A percentile compares a stretch with the other conserved stretches of the same genome.
These are phyloP conservation scores for Urtica urens DNA, from an alignment of 306 rosid genomes.

Conservation along the genomic window DNA sequence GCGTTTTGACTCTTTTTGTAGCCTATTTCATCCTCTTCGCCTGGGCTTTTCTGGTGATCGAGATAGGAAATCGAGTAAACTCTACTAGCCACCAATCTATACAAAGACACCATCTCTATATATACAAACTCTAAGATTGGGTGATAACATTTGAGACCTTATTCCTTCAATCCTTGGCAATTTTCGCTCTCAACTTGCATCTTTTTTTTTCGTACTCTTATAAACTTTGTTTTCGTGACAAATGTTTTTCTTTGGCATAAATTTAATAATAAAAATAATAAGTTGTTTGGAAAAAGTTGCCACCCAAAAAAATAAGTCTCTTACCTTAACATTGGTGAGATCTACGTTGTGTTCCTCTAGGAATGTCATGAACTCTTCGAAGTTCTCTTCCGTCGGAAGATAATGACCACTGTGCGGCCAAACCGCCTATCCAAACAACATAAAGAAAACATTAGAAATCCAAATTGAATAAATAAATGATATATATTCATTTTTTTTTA, in stretches of 20 bases:
- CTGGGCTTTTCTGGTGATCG: slow-evolving; percentile 43
- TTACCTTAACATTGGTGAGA: slow-evolving; percentile 65
- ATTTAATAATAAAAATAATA: too few relatives aligned
- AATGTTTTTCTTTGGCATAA: neutral
- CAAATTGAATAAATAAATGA: neutral
- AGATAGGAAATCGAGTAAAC: neutral
- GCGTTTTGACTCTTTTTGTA: slow-evolving; percentile 14
- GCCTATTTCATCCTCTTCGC: slow-evolving; percentile 36
- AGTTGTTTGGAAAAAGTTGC: too few relatives aligned
- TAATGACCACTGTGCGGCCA: slow-evolving; percentile 98
- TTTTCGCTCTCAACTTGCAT: too few relatives aligned
- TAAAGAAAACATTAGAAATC: neutral
- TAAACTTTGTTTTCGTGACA: neutral
- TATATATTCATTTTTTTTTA: neutral
- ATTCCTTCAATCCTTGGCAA: too few relatives aligned
- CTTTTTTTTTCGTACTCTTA: too few relatives aligned
- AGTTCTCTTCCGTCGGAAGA: slow-evolving; percentile 79
- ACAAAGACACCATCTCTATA: too few relatives aligned
- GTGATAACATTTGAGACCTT: too few relatives aligned
- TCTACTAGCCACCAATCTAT: too few relatives aligned
- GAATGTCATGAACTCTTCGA: slow-evolving; percentile 50
- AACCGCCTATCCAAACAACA: slow-evolving; percentile 39
- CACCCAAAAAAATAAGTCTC: too few relatives aligned
- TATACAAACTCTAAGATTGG: too few relatives aligned
- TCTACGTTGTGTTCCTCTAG: slow-evolving; percentile 51